Evolutionary conservation across 106 monocot genomes (phyloP).

Genomic region (Allium sativum): DNA sequence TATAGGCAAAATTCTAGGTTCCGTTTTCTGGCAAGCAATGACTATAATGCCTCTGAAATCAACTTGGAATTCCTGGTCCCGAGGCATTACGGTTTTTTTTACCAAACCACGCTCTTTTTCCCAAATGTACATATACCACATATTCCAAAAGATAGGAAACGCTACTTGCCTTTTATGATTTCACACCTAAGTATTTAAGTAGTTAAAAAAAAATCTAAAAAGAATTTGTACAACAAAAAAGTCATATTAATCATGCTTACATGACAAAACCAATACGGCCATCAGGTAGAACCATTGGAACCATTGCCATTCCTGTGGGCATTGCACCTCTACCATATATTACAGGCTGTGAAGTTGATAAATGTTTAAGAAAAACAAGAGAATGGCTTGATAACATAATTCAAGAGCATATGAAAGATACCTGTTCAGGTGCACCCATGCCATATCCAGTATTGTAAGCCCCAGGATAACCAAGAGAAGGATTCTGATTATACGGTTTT

Average conservation of each 20-base stretch:
- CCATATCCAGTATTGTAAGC: slow-evolving; percentile 55
- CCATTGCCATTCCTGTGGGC: slow-evolving; percentile 96
- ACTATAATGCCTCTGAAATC: no score
- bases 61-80: no score
- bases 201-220: neutral
- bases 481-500: slow-evolving; percentile 46
- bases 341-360: slow-evolving; percentile 56
- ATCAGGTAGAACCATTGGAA: slow-evolving; percentile 95
- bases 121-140: no score
- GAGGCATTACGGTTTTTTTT: no score
- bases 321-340: slow-evolving; percentile 95
- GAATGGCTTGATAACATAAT: no score
- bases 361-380: neutral
- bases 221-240: neutral
- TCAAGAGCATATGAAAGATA: slow-evolving; percentile 6
- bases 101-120: no score
- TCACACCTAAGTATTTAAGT: neutral
- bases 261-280: slow-evolving; percentile 93
- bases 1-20: no score
- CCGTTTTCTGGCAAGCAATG: no score
- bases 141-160: no score
- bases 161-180: no score
- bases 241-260: slow-evolving; percentile 30
- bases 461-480: slow-evolving; percentile 49
- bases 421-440: slow-evolving; percentile 59